Evolutionary conservation across 2,329 filamentous ascomycete genomes (phyloP).

Genomic region (Fusarium sp.): DNA sequence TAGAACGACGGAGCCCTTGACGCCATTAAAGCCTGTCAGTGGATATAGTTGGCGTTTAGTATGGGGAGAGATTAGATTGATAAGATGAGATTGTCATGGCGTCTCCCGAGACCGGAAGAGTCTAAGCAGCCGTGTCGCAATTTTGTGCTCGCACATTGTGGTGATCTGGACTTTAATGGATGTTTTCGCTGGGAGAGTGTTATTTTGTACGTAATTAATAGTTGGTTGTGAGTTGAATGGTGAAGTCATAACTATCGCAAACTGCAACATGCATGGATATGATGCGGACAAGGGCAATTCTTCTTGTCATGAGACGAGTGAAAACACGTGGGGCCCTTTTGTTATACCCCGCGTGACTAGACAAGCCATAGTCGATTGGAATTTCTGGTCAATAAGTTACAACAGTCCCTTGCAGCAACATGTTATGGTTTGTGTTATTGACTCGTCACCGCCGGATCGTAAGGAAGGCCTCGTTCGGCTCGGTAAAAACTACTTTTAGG

Average conservation of each 20-base stretch:
- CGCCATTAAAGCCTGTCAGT: constrained; percentile 9
- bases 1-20: neutral
- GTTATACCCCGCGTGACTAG: constrained; percentile 12
- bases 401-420: neutral
- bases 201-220: constrained; percentile 29
- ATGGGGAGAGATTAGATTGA: constrained; percentile 42
- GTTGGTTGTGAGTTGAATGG: constrained; percentile 6
- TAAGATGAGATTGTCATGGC: constrained; percentile 38
- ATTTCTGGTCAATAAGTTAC: neutral
- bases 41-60: constrained; percentile 30
- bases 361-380: constrained; percentile 1
- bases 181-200: neutral
- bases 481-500: constrained; percentile 3
- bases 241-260: neutral
- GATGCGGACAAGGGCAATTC: constrained; percentile 18
- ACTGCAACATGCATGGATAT: neutral
- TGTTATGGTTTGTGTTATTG: neutral
- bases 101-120: constrained; percentile 33
- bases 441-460: constrained; percentile 29
- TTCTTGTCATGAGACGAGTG: constrained; percentile 36
- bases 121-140: constrained; percentile 25
- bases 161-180: neutral
- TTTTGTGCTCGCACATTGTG: constrained; percentile 30
- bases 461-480: neutral
- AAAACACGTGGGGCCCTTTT: constrained; percentile 26